A percentile compares a stretch with the other conserved stretches of the same genome.
These are phyloP conservation scores for Aspergillus novofumigatus DNA, from an alignment of 2,329 filamentous ascomycete genomes.

Conservation along the genomic window DNA sequence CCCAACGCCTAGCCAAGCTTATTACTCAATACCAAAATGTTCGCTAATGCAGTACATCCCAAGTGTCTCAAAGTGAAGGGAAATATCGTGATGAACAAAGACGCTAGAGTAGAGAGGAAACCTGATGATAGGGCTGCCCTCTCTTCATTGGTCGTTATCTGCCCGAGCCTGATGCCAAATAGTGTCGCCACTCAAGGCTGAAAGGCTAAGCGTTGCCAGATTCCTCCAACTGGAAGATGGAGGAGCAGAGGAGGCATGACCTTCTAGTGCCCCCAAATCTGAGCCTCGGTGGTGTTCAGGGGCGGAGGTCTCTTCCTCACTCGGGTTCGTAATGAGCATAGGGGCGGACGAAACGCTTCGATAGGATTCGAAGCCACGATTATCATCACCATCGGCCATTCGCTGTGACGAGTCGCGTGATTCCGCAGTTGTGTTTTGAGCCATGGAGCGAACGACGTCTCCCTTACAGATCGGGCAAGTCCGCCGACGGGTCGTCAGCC, in stretches of 20 bases:
- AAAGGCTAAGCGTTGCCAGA: slow-evolving; percentile 42
- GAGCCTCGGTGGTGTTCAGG: slow-evolving; percentile 38
- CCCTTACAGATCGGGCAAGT: slow-evolving; percentile 99
- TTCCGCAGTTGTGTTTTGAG: slow-evolving; percentile 35
- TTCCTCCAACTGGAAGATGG: slow-evolving; percentile 40
- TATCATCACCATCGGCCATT: slow-evolving; percentile 41
- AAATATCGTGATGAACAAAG: slow-evolving; percentile 1
- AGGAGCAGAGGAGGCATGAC: slow-evolving; percentile 28
- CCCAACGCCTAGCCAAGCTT: slow-evolving; percentile 26
- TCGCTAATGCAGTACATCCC: slow-evolving; percentile 32
- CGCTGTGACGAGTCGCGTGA: slow-evolving; percentile 33
- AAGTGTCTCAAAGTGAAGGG: slow-evolving; percentile 5
- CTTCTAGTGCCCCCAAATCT: slow-evolving; percentile 31
- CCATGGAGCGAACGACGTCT: slow-evolving; percentile 72
- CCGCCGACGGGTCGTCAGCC: slow-evolving; percentile 88
- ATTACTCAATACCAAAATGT: slow-evolving; percentile 14
- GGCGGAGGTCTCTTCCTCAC: slow-evolving; percentile 38
- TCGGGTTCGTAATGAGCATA: slow-evolving; percentile 40
- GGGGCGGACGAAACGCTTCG: slow-evolving; percentile 50
- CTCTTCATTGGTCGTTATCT: slow-evolving; percentile 34
- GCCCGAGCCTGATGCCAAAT: slow-evolving; percentile 41
- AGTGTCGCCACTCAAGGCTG: slow-evolving; percentile 44
- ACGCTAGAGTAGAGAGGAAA: slow-evolving; percentile 12
- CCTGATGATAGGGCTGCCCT: slow-evolving; percentile 7
- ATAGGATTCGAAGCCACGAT: slow-evolving; percentile 41